Evolutionary conservation across 2,329 filamentous ascomycete species (phyloP), one percentile per base, ranked within the genome.

Genomic region (Penicillium thymicola): DNA sequence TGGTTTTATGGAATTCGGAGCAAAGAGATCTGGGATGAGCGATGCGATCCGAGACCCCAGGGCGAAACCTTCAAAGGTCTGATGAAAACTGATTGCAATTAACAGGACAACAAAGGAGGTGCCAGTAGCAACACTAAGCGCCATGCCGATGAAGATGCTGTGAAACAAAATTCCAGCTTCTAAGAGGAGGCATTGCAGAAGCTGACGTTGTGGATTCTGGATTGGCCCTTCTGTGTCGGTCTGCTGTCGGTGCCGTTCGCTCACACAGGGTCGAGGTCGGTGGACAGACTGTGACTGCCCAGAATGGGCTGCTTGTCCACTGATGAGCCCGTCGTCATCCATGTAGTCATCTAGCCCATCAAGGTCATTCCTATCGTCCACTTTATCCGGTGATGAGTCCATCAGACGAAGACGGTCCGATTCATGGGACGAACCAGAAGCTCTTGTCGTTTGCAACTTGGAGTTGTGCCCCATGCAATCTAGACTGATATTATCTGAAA

Each of bases 1-100:
- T 0, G 94, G 93, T 46, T 89, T 89, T 2, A 84, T 76, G 0
- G 89, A 93, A 3, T 82, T 82, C 21, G 82, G 82, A 0, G 89
- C 84, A 67, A 97, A 96, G 14, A 71, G 71, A 54, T 72, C 72
- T 2, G 78, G 78, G 21, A 88, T 85, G 28, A 96, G 85, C 10
- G 89, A 88, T 0, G 90, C 89, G 65, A 96, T 96, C 56, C 91
- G 88, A 42, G 89, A 89, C 7, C 91, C 91, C 5, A 96, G 83
- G 0, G 91, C 91, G 14, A 96, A 85, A 2, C 91, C 91, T 76
- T 96, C 91, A 62, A 96, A 96, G 1, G 89, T 91, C 76, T 96
- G 89, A 68, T 94, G 90, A 73, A 93, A 92, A 62, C 84, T 85
- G 60, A 94, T 92, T 48, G 90, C 90, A 30, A 92, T 80, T 0